phyloP scores from a whole-genome alignment of 768 basidiomycete species.

The Serendipita sp. region DNA sequence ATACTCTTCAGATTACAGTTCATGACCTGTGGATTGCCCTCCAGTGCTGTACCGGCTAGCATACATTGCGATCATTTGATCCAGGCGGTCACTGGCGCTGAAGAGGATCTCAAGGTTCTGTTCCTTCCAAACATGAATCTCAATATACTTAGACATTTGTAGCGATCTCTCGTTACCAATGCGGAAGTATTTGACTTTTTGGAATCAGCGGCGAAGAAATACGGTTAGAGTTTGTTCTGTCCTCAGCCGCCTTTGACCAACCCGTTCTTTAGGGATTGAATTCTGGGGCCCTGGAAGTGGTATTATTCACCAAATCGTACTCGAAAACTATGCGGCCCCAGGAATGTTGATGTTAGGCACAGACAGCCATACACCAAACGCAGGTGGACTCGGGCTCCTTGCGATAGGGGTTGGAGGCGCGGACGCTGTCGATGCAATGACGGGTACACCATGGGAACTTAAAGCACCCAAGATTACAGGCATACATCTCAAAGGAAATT shows the following conservation, averaged over 20 bases:
- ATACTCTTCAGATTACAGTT: conserved; percentile 62
- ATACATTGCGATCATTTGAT: conserved; percentile 99
- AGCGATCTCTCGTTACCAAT: conserved; percentile 77
- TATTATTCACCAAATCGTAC: conserved; percentile 85
- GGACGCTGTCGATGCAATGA: conserved; percentile 96
- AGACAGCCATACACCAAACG: conserved; percentile 98
- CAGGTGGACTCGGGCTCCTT: conserved; percentile 88
- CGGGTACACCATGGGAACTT: conserved; percentile 94
- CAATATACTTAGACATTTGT: conserved; percentile 4
- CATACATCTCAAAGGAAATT: conserved; percentile 70
- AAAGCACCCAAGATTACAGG: conserved; percentile 79
- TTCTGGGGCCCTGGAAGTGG: conserved; percentile 80
- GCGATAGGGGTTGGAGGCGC: conserved; percentile 99
- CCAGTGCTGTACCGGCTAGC: conserved; percentile 72
- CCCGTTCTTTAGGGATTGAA: conserved; percentile 46
- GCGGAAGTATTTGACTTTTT: conserved; percentile 97
- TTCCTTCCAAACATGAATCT: neutral
- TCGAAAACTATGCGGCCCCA: conserved; percentile 94
- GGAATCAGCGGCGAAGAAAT: conserved; percentile 77
- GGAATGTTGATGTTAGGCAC: conserved; percentile 67
- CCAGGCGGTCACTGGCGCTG: conserved; percentile 80
- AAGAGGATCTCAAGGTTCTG: conserved; percentile 62
- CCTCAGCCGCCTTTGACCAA: neutral
- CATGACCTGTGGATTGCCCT: conserved; percentile 83
- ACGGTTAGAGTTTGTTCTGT: conserved; percentile 23